phyloP scores from a whole-genome alignment of 257 asterid genomes.

The Ajuga chamaepitys region DNA sequence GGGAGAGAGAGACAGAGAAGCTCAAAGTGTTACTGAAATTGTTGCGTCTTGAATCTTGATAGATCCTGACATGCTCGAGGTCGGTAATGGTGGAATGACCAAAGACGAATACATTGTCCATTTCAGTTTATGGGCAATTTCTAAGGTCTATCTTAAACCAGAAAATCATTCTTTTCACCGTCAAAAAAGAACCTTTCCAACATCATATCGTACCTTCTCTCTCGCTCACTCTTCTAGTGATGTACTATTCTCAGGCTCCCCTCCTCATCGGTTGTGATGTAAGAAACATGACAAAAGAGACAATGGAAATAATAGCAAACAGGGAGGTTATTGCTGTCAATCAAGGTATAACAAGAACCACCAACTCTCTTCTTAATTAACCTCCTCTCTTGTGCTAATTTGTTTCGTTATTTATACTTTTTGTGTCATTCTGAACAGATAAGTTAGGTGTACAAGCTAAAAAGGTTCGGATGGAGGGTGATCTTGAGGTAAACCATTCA shows the following conservation, averaged over 20 bases:
- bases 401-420: neutral
- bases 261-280: slow-evolving; percentile 88
- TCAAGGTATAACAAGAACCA: slow-evolving; percentile 46
- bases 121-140: slow-evolving; percentile 87
- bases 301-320: slow-evolving; percentile 52
- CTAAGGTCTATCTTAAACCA: slow-evolving; percentile 44
- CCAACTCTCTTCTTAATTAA: neutral
- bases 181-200: neutral
- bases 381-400: neutral
- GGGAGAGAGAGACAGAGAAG: neutral
- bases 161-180: neutral
- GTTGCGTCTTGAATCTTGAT: slow-evolving; percentile 3
- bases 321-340: slow-evolving; percentile 69
- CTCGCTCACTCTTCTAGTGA: neutral
- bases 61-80: slow-evolving; percentile 98
- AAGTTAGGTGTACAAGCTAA: slow-evolving; percentile 73
- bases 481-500: slow-evolving; percentile 48
- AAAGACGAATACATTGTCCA: slow-evolving; percentile 71
- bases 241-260: slow-evolving; percentile 51
- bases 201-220: neutral
- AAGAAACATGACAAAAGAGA: slow-evolving; percentile 47
- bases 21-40: neutral
- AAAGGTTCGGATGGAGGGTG: slow-evolving; percentile 82
- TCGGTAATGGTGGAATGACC: slow-evolving; percentile 97
- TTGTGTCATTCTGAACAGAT: slow-evolving; percentile 31